These are phyloP conservation scores for Phytophthora rubi DNA, from an alignment of 352 stramenopile species.

Conservation along the genomic window DNA sequence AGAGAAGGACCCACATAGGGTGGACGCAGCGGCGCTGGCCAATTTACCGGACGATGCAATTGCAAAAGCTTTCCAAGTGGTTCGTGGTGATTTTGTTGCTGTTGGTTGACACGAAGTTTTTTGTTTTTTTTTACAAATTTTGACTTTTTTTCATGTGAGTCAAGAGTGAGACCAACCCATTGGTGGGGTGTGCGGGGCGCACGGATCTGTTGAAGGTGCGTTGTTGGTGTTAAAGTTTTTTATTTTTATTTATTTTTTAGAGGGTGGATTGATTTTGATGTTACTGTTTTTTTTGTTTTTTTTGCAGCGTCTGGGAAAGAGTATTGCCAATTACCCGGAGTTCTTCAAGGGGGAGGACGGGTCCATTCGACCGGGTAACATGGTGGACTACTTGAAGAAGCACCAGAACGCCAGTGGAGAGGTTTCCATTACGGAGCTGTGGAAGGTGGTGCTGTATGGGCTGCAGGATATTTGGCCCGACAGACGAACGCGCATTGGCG, in stretches of 20 bases:
- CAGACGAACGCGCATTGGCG: conserved; percentile 71
- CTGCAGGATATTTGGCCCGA: conserved; percentile 87
- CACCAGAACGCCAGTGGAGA: conserved; percentile 60
- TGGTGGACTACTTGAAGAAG: conserved; percentile 80
- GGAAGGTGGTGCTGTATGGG: conserved; percentile 82
- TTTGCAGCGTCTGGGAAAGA: conserved; percentile 62
- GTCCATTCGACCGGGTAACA: conserved; percentile 67
- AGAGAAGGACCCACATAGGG: conserved; percentile 45
- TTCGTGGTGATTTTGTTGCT: conserved; percentile 19
- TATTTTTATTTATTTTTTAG: conserved; percentile 5
- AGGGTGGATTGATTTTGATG: background rate
- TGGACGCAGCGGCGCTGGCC: conserved; percentile 67
- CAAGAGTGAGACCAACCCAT: conserved; percentile 63
- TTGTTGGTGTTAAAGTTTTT: background rate
- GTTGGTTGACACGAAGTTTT: conserved; percentile 1
- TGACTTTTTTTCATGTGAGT: conserved; percentile 4
- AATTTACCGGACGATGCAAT: conserved; percentile 68
- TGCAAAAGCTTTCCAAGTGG: conserved; percentile 83
- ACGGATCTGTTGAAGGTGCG: conserved; percentile 75
- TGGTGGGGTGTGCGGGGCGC: conserved; percentile 76
- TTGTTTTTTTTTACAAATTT: background rate
- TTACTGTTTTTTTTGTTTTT: conserved; percentile 5
- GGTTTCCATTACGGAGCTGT: conserved; percentile 74
- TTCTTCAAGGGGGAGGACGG: conserved; percentile 64
- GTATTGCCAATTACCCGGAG: conserved; percentile 76